Conservation (phyloP, 108 stramenopile genomes). For the Chaetoceros tenuissimus region DNA sequence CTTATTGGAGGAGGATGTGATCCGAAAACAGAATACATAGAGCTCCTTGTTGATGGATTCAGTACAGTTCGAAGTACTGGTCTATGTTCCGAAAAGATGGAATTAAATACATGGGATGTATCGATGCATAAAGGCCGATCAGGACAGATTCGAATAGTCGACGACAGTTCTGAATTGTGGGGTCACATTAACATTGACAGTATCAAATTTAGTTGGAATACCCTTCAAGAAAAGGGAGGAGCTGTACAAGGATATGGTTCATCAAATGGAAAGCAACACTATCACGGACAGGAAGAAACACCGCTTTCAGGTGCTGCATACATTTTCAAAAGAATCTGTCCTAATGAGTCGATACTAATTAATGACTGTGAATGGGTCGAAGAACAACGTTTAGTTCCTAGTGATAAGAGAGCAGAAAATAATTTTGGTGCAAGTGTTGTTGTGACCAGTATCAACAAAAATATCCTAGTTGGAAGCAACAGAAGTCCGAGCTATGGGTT, state of each 20-base stretch:
- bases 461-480: conserved; percentile 47
- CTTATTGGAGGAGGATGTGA: conserved; percentile 80
- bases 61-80: conserved; percentile 61
- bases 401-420: conserved; percentile 50
- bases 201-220: conserved; percentile 51
- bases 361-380: conserved; percentile 47
- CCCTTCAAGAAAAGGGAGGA: conserved; percentile 9
- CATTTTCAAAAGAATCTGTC: conserved; percentile 37
- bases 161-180: conserved; percentile 41
- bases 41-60: conserved; percentile 72
- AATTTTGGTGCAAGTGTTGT: conserved; percentile 47
- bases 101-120: conserved; percentile 43
- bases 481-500: conserved; percentile 25
- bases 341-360: conserved; percentile 4
- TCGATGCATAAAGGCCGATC: conserved; percentile 30
- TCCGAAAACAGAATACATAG: conserved; percentile 48
- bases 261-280: no score
- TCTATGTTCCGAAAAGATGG: conserved; percentile 54
- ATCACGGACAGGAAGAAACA: conserved; percentile 26
- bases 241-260: conserved; percentile 17
- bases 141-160: conserved; percentile 64
- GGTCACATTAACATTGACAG: conserved; percentile 80
- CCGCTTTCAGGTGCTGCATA: conserved; percentile 63
- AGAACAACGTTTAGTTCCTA: conserved; percentile 40
- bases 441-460: conserved; percentile 36